Percentiles rank a stretch among this genome's conserved stretches.
phyloP scores from a whole-genome alignment of 495 filamentous ascomycete genomes.

The Aspergillus saccharolyticus region DNA sequence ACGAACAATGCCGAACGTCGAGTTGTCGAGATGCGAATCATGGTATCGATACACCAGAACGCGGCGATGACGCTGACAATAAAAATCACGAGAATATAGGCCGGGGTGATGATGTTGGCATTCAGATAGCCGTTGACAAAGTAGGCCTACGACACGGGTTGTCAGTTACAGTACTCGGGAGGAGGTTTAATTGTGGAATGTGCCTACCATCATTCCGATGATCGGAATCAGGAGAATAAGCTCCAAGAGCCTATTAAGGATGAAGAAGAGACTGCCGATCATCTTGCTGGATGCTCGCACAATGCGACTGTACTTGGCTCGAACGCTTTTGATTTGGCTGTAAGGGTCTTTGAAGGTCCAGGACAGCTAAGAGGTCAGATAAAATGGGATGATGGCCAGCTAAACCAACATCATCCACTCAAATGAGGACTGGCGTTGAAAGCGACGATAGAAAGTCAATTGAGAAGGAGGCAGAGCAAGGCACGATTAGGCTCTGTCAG shows the following conservation, averaged over 20 bases:
- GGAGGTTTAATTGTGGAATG: background rate
- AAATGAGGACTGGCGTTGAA: background rate
- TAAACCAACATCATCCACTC: conserved; percentile 9
- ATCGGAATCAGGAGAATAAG: conserved; percentile 83
- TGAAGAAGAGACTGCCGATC: conserved; percentile 75
- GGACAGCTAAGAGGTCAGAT: background rate
- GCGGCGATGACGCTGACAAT: conserved; percentile 76
- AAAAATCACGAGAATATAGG: conserved; percentile 83
- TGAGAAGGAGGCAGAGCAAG: background rate
- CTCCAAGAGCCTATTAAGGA: conserved; percentile 75
- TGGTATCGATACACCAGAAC: conserved; percentile 75
- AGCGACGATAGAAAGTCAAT: background rate
- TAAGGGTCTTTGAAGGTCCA: background rate
- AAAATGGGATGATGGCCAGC: background rate
- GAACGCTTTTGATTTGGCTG: background rate
- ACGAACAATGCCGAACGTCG: conserved; percentile 70
- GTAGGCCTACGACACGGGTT: conserved; percentile 45
- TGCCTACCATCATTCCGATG: conserved; percentile 71
- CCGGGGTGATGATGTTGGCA: conserved; percentile 67
- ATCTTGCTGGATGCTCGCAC: conserved; percentile 44
- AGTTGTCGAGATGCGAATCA: conserved; percentile 74
- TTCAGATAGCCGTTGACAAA: conserved; percentile 73
- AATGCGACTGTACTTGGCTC: background rate
- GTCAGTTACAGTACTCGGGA: background rate
- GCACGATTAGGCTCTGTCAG: background rate